These are phyloP conservation scores for Candida ponderosae DNA, from an alignment of 805 yeast species.

Conservation along the genomic window DNA sequence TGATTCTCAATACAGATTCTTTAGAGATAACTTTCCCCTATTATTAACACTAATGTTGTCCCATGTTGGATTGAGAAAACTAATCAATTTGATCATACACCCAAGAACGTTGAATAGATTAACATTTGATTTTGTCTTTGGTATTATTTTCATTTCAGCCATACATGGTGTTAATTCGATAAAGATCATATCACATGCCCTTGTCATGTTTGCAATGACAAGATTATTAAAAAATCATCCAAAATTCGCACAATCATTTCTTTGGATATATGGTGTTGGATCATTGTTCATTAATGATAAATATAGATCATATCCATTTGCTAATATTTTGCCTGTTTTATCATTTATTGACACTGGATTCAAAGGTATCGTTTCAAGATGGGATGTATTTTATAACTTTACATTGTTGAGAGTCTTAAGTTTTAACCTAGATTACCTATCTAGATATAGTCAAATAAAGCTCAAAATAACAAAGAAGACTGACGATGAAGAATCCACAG, in stretches of 20 bases:
- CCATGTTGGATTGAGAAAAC: conserved; percentile 48
- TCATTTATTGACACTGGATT: conserved; percentile 50
- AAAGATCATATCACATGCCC: conserved; percentile 52
- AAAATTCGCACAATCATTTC: conserved; percentile 30
- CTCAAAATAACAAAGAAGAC: conserved; percentile 8
- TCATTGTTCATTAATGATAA: conserved; percentile 73
- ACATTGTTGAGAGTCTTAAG: conserved; percentile 79
- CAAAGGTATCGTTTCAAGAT: conserved; percentile 73
- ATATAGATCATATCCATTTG: conserved; percentile 46
- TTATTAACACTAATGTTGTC: conserved; percentile 44
- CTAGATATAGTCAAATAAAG: conserved; percentile 22
- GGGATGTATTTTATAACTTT: conserved; percentile 96
- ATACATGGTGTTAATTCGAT: conserved; percentile 76
- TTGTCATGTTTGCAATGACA: conserved; percentile 44
- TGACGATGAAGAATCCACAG: conserved; percentile 17
- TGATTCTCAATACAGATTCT: conserved; percentile 82
- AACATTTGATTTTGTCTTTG: conserved; percentile 68
- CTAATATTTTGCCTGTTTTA: conserved; percentile 31
- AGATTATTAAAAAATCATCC: conserved; percentile 24
- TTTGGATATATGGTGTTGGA: conserved; percentile 79
- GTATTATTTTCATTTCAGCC: conserved; percentile 55
- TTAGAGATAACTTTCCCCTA: conserved; percentile 70
- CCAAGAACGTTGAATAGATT: conserved; percentile 30
- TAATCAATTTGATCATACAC: conserved; percentile 11
- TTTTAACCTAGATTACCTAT: conserved; percentile 69